Evolutionary conservation across 805 yeast genomes (phyloP).

Genomic region (Metschnikowia kunwiensis): DNA sequence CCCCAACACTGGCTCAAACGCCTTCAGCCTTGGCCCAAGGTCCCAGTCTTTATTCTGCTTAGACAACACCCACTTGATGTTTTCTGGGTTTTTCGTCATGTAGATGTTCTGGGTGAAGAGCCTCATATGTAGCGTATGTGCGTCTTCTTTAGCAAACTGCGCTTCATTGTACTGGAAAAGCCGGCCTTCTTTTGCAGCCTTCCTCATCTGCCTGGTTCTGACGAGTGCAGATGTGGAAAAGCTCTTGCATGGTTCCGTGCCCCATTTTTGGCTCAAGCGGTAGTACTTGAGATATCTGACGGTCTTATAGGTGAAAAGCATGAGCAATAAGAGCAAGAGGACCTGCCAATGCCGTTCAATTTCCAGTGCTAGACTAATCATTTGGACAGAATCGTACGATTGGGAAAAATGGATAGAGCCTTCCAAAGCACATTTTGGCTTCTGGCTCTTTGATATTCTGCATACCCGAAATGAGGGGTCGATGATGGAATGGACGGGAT

Average conservation of each 20-base stretch:
- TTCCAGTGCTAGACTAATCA: no score
- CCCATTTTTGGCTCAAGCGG: constrained; percentile 10
- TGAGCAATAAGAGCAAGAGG: not conserved
- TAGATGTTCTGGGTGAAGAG: constrained; percentile 1
- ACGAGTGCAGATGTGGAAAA: not conserved
- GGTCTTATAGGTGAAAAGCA: not conserved
- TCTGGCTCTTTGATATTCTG: no score
- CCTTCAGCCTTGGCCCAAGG: constrained; percentile 10
- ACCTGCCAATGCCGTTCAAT: no score
- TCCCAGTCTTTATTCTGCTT: constrained; percentile 9
- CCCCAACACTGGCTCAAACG: constrained; percentile 13
- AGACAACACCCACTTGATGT: constrained; percentile 12
- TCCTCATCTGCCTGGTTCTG: constrained; percentile 1
- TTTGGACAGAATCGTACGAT: no score
- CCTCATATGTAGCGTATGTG: constrained; percentile 6
- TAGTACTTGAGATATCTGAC: not conserved
- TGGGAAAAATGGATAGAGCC: no score
- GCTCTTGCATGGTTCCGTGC: constrained; percentile 7
- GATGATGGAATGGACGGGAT: no score
- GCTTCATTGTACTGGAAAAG: constrained; percentile 7
- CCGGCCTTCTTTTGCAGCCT: constrained; percentile 4
- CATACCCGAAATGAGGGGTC: no score
- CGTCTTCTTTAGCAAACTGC: constrained; percentile 2
- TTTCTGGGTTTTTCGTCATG: constrained; percentile 9
- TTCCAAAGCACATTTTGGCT: no score